Evolutionary conservation across 805 yeast genomes (phyloP), one percentile per base, ranked within the genome.

Genomic region (Saccharomycopsis javanensis): DNA sequence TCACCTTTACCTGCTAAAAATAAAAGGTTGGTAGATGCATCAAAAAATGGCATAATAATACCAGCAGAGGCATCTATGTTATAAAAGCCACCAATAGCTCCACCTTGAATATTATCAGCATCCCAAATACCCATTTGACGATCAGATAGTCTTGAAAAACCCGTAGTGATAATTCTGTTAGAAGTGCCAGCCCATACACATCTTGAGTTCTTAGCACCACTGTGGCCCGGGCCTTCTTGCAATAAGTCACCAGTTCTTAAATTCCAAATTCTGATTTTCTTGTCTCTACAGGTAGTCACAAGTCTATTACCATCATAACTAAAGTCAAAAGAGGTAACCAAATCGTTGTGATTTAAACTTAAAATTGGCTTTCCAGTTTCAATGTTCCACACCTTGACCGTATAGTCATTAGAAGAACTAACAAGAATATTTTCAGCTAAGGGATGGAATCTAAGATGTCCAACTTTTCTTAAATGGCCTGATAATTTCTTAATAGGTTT

Each of bases 1-100:
- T 94, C 99, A 70, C 97, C 97, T 71, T 94, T 92, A 64, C 99
- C 99, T 33, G 96, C 98, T 60, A 94, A 74, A 67, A 86, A 94
- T 59, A 94, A 76, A 58, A 91, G 81, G 57, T 83, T 81, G 50
- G 87, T 90, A 35, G 86, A 79, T 28, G 81, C 86, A 68, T 94
- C 99, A 68, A 74, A 94, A 65, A 86, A 80, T 30, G 99, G 99
- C 80, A 94, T 86, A 69, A 91, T 74, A 46, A 94, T 87, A 65
- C 99, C 99, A 1, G 97, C 86, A 4, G 96, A 85, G 25, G 95
- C 80, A 68, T 95, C 99, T 53, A 94, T 79, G 45, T 84, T 81
- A 66, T 85, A 78, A 69, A 91, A 89, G 0, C 96, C 97, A 55
- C 90, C 96, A 62, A 94, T 80, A 50, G 96, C 90, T 34, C 98